A percentile compares a stretch with the other conserved stretches of the same genome.
Evolutionary conservation across 2,329 filamentous ascomycete species (phyloP).

Genomic region (Xylariaceae sp.): DNA sequence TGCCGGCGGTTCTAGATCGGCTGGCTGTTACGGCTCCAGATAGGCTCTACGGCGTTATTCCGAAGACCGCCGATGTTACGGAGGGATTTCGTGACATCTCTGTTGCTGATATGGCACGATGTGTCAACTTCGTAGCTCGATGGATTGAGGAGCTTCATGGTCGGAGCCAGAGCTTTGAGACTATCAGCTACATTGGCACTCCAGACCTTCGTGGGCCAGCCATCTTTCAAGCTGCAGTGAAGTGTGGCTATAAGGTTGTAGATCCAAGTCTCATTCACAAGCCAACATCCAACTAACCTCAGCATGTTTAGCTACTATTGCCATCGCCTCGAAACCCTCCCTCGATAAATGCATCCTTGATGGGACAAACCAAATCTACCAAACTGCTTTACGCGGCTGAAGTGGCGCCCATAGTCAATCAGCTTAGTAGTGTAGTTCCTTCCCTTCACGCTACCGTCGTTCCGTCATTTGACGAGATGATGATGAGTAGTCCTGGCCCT

Average conservation of each 20-base stretch:
- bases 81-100: conserved; percentile 25
- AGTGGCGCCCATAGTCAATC: conserved; percentile 13
- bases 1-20: conserved; percentile 18
- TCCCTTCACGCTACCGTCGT: background rate
- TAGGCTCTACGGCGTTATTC: conserved; percentile 22
- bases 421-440: background rate
- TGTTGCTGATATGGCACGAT: conserved; percentile 19
- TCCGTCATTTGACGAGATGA: conserved; percentile 22
- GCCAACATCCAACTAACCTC: background rate
- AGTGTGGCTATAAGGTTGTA: conserved; percentile 35
- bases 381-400: conserved; percentile 21
- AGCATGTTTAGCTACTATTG: conserved; percentile 17
- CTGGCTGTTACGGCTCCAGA: conserved; percentile 12
- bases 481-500: conserved; percentile 11
- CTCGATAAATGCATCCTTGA: conserved; percentile 16
- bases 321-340: conserved; percentile 24
- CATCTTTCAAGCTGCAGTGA: conserved; percentile 34
- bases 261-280: background rate
- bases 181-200: conserved; percentile 27
- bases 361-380: conserved; percentile 16
- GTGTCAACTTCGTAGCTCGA: conserved; percentile 28
- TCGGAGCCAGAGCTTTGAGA: conserved; percentile 25
- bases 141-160: conserved; percentile 28
- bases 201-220: conserved; percentile 34
- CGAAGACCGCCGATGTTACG: conserved; percentile 12